Percentiles rank a stretch among this genome's conserved stretches.
Conservation (phyloP, 148 eudicot genomes). For the Nepenthes mirabilis region DNA sequence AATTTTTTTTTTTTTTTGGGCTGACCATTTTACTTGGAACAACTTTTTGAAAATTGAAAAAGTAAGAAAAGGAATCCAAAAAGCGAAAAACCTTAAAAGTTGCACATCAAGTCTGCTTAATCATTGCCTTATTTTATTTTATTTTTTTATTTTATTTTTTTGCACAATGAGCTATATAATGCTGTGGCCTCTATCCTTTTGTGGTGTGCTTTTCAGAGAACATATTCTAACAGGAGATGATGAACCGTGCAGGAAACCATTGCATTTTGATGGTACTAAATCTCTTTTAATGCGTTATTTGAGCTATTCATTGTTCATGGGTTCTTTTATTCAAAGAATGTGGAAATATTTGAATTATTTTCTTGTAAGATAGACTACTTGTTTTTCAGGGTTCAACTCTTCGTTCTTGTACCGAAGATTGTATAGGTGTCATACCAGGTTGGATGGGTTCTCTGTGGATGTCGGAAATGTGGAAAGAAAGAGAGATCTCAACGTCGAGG, state of each 20-base stretch:
- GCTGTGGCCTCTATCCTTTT: background rate
- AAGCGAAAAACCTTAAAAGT: too few relatives aligned
- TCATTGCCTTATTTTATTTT: background rate
- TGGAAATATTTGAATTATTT: background rate
- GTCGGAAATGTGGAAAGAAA: conserved; percentile 73
- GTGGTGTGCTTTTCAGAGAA: conserved; percentile 23
- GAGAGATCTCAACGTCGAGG: conserved; percentile 46
- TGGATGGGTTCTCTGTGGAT: conserved; percentile 67
- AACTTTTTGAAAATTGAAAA: too few relatives aligned
- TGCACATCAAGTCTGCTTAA: background rate
- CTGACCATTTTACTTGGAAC: background rate
- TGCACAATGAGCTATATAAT: background rate
- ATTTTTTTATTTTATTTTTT: background rate
- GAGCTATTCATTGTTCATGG: background rate
- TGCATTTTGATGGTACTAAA: conserved; percentile 66
- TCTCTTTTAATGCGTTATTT: background rate
- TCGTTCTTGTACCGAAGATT: conserved; percentile 66
- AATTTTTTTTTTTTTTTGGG: background rate
- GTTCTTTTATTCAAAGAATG: background rate
- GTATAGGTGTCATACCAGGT: conserved; percentile 68
- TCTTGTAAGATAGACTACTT: background rate
- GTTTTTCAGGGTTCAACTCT: conserved; percentile 71
- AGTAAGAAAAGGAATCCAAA: too few relatives aligned
- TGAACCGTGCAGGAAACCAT: conserved; percentile 24
- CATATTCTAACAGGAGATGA: conserved; percentile 22